These are phyloP conservation scores for Calycina herbarum DNA, from an alignment of 2,329 filamentous ascomycete genomes.

Conservation along the genomic window DNA sequence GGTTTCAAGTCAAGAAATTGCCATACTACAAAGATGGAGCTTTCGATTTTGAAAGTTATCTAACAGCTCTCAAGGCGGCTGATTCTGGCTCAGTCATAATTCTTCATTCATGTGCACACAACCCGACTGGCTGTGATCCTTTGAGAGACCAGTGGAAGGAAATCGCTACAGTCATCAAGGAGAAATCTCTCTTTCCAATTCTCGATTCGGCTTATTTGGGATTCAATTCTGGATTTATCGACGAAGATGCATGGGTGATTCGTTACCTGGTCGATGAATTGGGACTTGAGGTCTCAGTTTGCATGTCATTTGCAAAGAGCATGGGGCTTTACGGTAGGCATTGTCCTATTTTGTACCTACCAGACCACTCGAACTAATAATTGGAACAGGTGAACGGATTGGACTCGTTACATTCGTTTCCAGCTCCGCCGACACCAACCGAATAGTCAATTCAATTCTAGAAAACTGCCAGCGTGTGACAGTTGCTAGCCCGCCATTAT, in stretches of 20 bases:
- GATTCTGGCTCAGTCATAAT: constrained; percentile 36
- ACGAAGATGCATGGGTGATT: constrained; percentile 38
- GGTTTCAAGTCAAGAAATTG: constrained; percentile 36
- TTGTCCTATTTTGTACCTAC: neutral
- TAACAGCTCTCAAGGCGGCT: constrained; percentile 34
- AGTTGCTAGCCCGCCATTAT: constrained; percentile 41
- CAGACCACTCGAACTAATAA: constrained; percentile 23
- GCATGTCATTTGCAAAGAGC: constrained; percentile 63
- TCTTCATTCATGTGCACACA: constrained; percentile 46
- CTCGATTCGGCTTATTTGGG: constrained; percentile 40
- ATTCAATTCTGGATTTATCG: constrained; percentile 36
- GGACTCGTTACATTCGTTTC: constrained; percentile 32
- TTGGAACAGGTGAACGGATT: constrained; percentile 19
- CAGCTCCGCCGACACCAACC: constrained; percentile 16
- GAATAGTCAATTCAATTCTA: constrained; percentile 34
- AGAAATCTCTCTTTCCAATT: constrained; percentile 34
- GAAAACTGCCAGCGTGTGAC: constrained; percentile 39
- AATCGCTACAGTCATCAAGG: constrained; percentile 31
- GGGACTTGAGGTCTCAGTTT: constrained; percentile 52
- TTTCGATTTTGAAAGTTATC: constrained; percentile 39
- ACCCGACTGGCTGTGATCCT: constrained; percentile 45
- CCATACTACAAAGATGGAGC: constrained; percentile 40
- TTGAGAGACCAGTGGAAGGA: constrained; percentile 38
- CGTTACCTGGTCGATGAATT: constrained; percentile 38
- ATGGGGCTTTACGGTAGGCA: constrained; percentile 49